Evolutionary conservation across 176 grass and related monocot genomes (phyloP).

Genomic region (Avena eriantha): DNA sequence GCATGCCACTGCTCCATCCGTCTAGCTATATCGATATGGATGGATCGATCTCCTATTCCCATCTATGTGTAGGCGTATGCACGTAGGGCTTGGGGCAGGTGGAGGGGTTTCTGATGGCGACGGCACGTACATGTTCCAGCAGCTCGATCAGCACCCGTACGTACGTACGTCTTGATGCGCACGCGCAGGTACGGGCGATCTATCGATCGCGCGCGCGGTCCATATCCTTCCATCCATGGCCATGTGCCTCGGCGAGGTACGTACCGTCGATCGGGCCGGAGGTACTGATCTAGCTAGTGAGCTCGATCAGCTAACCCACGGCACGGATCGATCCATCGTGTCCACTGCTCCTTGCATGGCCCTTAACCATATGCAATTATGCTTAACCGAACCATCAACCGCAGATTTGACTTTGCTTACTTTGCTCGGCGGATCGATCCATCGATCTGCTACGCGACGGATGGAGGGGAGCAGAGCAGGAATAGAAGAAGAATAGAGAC

Average conservation of each 20-base stretch:
- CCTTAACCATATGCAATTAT: slow-evolving; percentile 41
- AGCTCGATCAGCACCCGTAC: too few species aligned
- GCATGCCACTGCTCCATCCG: neutral
- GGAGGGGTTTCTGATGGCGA: slow-evolving; percentile 21
- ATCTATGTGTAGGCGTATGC: neutral
- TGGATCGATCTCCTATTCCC: neutral
- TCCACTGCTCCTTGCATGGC: neutral
- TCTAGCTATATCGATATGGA: too few species aligned
- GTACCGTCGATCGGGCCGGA: neutral
- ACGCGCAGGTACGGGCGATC: too few species aligned
- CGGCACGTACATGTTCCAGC: slow-evolving; percentile 34
- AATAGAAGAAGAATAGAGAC: neutral
- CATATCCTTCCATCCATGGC: neutral
- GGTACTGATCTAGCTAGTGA: neutral
- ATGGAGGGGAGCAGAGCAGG: neutral
- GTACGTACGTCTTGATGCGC: too few species aligned
- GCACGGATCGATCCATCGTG: neutral
- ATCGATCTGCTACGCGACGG: neutral
- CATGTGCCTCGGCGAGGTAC: slow-evolving; percentile 45
- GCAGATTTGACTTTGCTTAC: slow-evolving; percentile 49
- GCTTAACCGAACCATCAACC: slow-evolving; percentile 54
- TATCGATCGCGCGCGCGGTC: neutral
- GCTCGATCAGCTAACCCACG: neutral
- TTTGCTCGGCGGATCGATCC: neutral
- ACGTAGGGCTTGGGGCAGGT: neutral